Evolutionary conservation across 768 basidiomycete species (phyloP), one percentile per base, ranked within the genome.

Genomic region (Amanita subjunquillea): DNA sequence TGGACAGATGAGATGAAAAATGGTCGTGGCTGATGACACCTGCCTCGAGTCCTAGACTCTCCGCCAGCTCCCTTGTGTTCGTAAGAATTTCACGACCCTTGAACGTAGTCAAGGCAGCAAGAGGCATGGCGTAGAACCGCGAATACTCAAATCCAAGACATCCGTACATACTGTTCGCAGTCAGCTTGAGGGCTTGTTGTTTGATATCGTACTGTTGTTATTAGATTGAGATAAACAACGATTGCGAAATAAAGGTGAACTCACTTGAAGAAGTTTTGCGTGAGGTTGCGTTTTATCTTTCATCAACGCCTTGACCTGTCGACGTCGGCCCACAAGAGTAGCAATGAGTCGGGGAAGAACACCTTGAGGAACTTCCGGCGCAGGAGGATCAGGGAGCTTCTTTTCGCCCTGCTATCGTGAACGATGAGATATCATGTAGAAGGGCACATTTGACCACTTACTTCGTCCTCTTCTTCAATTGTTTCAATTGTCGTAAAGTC

Each of bases 111-210:
- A 99, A 77, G 41, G 96, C 92, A 13, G 96, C 96, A n/a, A 99
- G 80, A 0, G 94, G 92, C 40, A 91, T 80, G 20, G 96, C 96
- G 58, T 93, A 97, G 74, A 98, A 98, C 47, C 96, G 75, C 8
- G 96, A 97, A 59, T 92, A 88, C 62, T 94, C 92, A 64, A 97
- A 98, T 45, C 96, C 96, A 20, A 99, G 83, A 74, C 96, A 99
- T 15, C 96, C 96, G 67, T 99, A 99, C 96, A 98, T 99, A 75
- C 91, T 94, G 72, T 99, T 98, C 46, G 96, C 96, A 3, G 96
- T 99, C 32, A 98, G 82, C 70, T 98, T 98, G 47, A 98, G 74
- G 1, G 96, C 96, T 67, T 90, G 85, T 60, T 99, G 96, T 63
- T 92, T 93, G 71, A 98, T 96, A 61, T 99, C 93, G 62, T 86